A percentile compares a stretch with the other conserved stretches of the same genome.
Evolutionary conservation across 2,329 filamentous ascomycete genomes (phyloP).

Genomic region (Aspergillus sp.): DNA sequence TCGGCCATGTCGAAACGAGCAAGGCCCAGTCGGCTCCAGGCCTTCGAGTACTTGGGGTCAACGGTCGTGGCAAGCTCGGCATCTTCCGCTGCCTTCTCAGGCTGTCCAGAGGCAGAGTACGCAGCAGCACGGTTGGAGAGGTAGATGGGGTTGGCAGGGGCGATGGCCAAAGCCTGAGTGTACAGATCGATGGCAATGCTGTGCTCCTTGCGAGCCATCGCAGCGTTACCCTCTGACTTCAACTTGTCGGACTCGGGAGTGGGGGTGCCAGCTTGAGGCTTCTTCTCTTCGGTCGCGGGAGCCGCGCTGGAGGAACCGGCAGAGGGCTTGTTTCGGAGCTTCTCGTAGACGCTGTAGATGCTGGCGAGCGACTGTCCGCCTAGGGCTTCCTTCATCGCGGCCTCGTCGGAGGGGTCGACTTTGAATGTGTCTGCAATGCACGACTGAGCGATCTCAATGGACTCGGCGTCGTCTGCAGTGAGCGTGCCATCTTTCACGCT

Average conservation of each 20-base stretch:
- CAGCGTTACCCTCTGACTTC: conserved; percentile 89
- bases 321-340: conserved; percentile 72
- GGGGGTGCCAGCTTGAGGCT: conserved; percentile 40
- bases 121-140: conserved; percentile 96
- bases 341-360: conserved; percentile 97
- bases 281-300: conserved; percentile 48
- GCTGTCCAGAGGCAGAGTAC: conserved; percentile 81
- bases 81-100: conserved; percentile 81
- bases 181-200: conserved; percentile 79
- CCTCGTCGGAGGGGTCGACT: conserved; percentile 79
- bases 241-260: conserved; percentile 80
- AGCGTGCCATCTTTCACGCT: conserved; percentile 89
- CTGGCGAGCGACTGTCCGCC: conserved; percentile 84
- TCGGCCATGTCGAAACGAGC: conserved; percentile 92
- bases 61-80: conserved; percentile 87
- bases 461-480: conserved; percentile 84
- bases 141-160: conserved; percentile 91
- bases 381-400: conserved; percentile 74
- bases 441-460: conserved; percentile 89
- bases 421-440: conserved; percentile 96
- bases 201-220: conserved; percentile 96
- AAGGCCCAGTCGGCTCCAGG: conserved; percentile 90
- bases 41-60: conserved; percentile 95
- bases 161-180: conserved; percentile 78
- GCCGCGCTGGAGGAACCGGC: conserved; percentile 49